Evolutionary conservation across 495 filamentous ascomycete genomes (phyloP).

Genomic region (Neurospora hispaniola): DNA sequence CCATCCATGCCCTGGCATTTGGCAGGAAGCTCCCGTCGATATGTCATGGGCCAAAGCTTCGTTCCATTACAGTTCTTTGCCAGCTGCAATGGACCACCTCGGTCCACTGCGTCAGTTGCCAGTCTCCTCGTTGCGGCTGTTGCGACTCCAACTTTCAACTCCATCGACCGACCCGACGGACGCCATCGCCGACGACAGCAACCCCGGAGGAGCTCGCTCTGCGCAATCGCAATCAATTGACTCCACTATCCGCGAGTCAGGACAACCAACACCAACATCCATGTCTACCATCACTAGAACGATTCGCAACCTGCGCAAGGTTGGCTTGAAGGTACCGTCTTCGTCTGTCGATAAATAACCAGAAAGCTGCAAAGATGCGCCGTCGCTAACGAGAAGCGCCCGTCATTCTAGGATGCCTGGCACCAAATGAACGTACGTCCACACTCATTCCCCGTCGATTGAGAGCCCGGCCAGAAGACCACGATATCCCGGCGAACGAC

Average conservation of each 20-base stretch:
- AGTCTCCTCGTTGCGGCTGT: neutral
- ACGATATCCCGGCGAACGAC: neutral
- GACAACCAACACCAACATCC: conserved; percentile 25
- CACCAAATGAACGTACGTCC: conserved; percentile 83
- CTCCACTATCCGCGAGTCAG: neutral
- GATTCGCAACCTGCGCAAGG: conserved; percentile 70
- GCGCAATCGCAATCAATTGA: conserved; percentile 12
- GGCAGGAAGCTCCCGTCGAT: too few species aligned
- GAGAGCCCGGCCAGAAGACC: neutral
- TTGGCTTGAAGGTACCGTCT: conserved; percentile 68
- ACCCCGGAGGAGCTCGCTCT: conserved; percentile 1
- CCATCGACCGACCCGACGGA: neutral
- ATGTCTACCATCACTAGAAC: conserved; percentile 94
- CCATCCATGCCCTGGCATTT: too few species aligned
- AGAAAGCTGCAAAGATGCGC: neutral
- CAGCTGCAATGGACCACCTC: neutral
- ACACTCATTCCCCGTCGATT: conserved; percentile 2
- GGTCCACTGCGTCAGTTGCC: neutral
- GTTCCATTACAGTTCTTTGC: neutral
- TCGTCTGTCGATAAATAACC: neutral
- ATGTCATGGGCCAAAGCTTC: neutral
- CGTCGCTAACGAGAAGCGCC: conserved; percentile 9
- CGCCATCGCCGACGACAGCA: neutral
- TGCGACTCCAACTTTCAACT: neutral
- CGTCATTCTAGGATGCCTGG: conserved; percentile 57